A percentile compares a stretch with the other conserved stretches of the same genome.
Evolutionary conservation across 768 basidiomycete genomes (phyloP).

Genomic region (Tylopilus rubrobrunneus): DNA sequence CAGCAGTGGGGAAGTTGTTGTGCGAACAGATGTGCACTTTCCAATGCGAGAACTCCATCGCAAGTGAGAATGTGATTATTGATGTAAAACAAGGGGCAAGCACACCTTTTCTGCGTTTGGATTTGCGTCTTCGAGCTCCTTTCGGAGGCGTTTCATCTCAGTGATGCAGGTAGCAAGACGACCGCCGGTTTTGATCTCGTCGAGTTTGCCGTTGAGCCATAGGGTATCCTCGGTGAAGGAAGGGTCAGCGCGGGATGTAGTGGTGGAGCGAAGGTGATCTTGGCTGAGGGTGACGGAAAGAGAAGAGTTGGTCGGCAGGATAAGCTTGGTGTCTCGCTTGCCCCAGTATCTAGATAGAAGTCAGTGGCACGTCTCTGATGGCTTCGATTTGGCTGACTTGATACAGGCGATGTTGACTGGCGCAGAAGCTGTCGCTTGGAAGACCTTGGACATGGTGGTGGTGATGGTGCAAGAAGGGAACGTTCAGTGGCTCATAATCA

Average conservation of each 20-base stretch:
- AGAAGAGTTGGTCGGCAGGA: conserved; percentile 96
- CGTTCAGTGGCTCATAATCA: neutral
- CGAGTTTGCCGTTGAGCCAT: conserved; percentile 94
- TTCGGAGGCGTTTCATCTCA: conserved; percentile 79
- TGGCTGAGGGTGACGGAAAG: conserved; percentile 97
- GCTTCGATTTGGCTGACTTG: conserved; percentile 53
- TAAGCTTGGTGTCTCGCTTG: conserved; percentile 92
- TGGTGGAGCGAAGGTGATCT: conserved; percentile 91
- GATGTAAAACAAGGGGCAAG: neutral
- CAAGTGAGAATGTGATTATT: neutral
- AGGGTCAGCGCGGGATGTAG: conserved; percentile 82
- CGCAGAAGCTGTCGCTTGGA: conserved; percentile 84
- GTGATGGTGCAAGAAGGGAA: conserved; percentile 7
- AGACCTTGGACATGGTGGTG: conserved; percentile 51
- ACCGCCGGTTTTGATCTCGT: conserved; percentile 79
- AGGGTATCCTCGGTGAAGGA: conserved; percentile 72
- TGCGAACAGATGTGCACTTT: conserved; percentile 86
- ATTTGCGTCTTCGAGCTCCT: conserved; percentile 68
- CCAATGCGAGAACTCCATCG: conserved; percentile 32
- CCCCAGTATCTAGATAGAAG: conserved; percentile 86
- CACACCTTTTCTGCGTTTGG: conserved; percentile 61
- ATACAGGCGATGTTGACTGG: conserved; percentile 99
- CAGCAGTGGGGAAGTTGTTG: conserved; percentile 99
- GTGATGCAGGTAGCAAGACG: conserved; percentile 80
- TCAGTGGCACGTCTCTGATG: conserved; percentile 2